Evolutionary conservation across 2,329 filamentous ascomycete genomes (phyloP).

Genomic region (Phaeosphaeria sp.): DNA sequence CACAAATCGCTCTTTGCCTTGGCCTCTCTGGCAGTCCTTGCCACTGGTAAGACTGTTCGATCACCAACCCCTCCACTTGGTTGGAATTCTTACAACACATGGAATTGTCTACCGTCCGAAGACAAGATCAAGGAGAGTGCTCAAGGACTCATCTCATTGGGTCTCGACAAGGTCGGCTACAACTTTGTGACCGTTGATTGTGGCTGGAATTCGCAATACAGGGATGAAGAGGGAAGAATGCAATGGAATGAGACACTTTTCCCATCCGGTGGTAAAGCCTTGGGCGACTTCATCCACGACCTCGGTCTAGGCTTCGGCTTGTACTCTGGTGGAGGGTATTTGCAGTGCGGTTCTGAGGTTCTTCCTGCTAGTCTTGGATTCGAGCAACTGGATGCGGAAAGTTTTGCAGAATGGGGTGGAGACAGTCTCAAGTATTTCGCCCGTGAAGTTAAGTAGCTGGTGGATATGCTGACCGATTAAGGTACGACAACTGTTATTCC

Average conservation of each 20-base stretch:
- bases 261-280: conserved; percentile 57
- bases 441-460: not conserved
- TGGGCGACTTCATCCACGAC: conserved; percentile 59
- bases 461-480: conserved; percentile 50
- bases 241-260: conserved; percentile 61
- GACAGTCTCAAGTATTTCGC: conserved; percentile 57
- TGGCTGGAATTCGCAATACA: conserved; percentile 59
- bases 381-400: conserved; percentile 64
- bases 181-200: conserved; percentile 65
- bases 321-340: conserved; percentile 54
- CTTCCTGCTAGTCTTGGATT: conserved; percentile 56
- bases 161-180: conserved; percentile 62
- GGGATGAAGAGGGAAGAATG: conserved; percentile 54
- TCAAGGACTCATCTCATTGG: conserved; percentile 60
- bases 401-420: conserved; percentile 56
- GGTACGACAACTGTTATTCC: conserved; percentile 43
- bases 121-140: conserved; percentile 60
- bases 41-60: conserved; percentile 23
- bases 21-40: conserved; percentile 12
- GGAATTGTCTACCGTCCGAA: conserved; percentile 59
- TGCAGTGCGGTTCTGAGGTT: conserved; percentile 53
- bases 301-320: conserved; percentile 61
- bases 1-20: conserved; percentile 1
- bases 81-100: conserved; percentile 68
- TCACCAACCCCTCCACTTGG: conserved; percentile 46